phyloP scores from a whole-genome alignment of 129 eudicot genomes.

The Helianthus tuberosus region DNA sequence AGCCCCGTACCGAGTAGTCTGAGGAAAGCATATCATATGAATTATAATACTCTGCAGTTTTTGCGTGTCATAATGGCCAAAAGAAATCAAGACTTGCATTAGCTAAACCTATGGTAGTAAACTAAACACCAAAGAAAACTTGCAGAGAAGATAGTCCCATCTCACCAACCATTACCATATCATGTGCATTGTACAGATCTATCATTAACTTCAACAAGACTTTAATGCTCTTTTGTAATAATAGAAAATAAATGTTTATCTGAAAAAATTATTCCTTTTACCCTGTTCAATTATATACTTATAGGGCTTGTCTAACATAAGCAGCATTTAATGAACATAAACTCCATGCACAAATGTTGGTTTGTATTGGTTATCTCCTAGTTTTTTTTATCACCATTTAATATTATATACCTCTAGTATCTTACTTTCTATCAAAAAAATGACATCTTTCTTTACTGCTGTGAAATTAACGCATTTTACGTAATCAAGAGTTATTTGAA shows the following conservation, averaged over 20 bases:
- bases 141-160: constrained; percentile 26
- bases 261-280: neutral
- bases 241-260: neutral
- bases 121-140: constrained; percentile 30
- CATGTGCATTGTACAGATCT: constrained; percentile 32
- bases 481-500: no score
- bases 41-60: neutral
- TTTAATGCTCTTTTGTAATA: neutral
- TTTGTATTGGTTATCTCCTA: neutral
- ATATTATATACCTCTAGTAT: neutral
- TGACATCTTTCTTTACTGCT: neutral
- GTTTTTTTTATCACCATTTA: neutral
- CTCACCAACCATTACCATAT: constrained; percentile 29
- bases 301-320: neutral
- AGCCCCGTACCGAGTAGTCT: no score
- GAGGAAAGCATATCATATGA: constrained; percentile 25
- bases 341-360: neutral
- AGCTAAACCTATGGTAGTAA: constrained; percentile 19
- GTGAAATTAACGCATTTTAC: neutral
- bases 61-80: constrained; percentile 27
- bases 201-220: constrained; percentile 12
- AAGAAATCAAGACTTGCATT: constrained; percentile 16
- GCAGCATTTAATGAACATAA: neutral
- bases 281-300: neutral
- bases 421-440: neutral